Base-by-base conservation (phyloP, 2,329 filamentous ascomycete genomes). In the Scedosporium aurantiacum region DNA sequence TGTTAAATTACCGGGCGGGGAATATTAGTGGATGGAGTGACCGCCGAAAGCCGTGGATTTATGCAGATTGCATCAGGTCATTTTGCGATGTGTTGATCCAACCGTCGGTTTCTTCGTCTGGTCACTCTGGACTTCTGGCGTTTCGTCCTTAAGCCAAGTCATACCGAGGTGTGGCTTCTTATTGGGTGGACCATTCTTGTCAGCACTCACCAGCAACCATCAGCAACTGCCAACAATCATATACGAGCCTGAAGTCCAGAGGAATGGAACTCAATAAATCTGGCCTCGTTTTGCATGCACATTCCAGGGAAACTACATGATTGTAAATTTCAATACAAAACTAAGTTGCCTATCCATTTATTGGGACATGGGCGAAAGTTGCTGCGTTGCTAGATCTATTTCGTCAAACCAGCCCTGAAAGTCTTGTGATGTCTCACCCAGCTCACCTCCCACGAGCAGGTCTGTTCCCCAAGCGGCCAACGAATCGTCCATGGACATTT, bases 321-420 rank as follows among this genome's bases (percentile, higher is more conserved):
- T 41, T 47, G 41, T n/a, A 47, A n/a, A 47, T 21, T 6, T 21
- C 12, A n/a, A 47, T 14, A 47, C n/a, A 2, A 47, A n/a, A 12
- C 18, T 14, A 12, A 47, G 1, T 14, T 12, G 18, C 4, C 12
- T 18, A 21, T 8, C 6, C 2, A 12, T 54, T 54, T 27, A 54
- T 25, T 21, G 23, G 12, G 47, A 54, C 47, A 54, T 27, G n/a
- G 47, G 47, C 7, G 47, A 54, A 21, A 54, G 23, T 23, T 54
- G 47, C 47, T 54, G 47, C 5, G 55, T 57, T 2, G 37, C 55
- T 25, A 37, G 8, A 41, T 18, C 27, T n/a, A 55, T 23, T 16
- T 60, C 58, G 5, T 60, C 58, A 32, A 60, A 55, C 58, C 58
- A 60, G 27, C 58, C 50, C 25, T 60, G 58, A 16, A 60, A 41